Evolutionary conservation across 345 rosid species (phyloP).

Genomic region (Pistacia vera): DNA sequence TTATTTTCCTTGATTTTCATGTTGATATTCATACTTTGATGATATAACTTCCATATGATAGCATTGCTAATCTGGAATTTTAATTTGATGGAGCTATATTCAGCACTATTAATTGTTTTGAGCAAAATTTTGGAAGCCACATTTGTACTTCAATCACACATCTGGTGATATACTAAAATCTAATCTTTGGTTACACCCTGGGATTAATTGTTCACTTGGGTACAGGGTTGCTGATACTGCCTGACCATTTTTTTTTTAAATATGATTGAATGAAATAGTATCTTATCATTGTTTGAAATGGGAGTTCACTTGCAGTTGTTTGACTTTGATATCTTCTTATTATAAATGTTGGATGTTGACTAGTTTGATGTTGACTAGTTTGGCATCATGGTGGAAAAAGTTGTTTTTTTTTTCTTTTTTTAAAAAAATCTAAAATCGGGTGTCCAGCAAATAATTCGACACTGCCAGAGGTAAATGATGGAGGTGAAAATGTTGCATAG

Average conservation of each 20-base stretch:
- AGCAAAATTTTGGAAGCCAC: neutral
- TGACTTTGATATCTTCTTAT: neutral
- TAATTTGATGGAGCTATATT: neutral
- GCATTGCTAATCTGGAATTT: neutral
- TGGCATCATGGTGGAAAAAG: neutral
- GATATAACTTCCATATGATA: neutral
- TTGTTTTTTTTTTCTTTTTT: neutral
- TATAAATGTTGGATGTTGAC: neutral
- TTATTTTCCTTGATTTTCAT: neutral
- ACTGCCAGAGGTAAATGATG: neutral
- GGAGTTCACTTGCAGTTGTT: neutral
- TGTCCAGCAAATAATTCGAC: neutral
- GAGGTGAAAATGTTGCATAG: neutral
- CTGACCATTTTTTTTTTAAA: neutral
- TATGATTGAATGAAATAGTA: neutral
- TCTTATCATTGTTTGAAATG: neutral
- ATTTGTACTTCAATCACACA: neutral
- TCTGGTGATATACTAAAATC: neutral
- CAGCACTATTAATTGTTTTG: neutral
- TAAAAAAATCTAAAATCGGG: neutral
- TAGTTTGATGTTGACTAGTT: neutral
- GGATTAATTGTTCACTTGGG: constrained; percentile 3
- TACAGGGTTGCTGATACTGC: neutral
- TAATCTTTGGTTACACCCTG: neutral
- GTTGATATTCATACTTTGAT: neutral